Evolutionary conservation across 257 asterid species (phyloP).

Genomic region (Ilex aquifolium): DNA sequence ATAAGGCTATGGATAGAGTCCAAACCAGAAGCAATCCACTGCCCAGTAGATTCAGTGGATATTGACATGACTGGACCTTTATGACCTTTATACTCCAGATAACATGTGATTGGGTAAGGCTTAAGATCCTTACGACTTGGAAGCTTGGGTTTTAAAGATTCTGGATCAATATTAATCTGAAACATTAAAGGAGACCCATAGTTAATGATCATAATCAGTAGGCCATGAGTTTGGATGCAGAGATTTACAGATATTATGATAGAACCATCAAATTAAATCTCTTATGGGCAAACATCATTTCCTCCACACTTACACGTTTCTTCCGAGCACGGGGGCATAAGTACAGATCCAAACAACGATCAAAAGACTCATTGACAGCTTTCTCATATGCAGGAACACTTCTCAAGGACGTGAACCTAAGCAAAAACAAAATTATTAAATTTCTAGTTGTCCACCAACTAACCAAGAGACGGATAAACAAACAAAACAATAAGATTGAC

Average conservation of each 20-base stretch:
- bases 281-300: constrained; percentile 1
- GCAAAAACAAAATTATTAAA: constrained; percentile 1
- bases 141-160: constrained; percentile 89
- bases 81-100: constrained; percentile 95
- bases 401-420: constrained; percentile 71
- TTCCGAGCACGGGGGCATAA: constrained; percentile 80
- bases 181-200: constrained; percentile 4
- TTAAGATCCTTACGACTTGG: constrained; percentile 89
- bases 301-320: constrained; percentile 63
- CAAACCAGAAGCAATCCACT: constrained; percentile 97
- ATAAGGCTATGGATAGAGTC: constrained; percentile 3
- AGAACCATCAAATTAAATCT: neutral
- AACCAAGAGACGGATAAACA: constrained; percentile 4
- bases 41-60: constrained; percentile 73
- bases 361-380: constrained; percentile 75
- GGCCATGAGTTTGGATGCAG: neutral
- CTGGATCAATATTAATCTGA: constrained; percentile 94
- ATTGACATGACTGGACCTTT: constrained; percentile 78
- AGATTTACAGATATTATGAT: neutral
- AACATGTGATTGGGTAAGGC: constrained; percentile 88
- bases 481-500: constrained; percentile 7
- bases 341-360: constrained; percentile 94
- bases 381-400: constrained; percentile 86
- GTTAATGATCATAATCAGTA: neutral
- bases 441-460: neutral